These are phyloP conservation scores for Ramalina peruviana DNA, from an alignment of 495 filamentous ascomycete genomes.

Conservation along the genomic window DNA sequence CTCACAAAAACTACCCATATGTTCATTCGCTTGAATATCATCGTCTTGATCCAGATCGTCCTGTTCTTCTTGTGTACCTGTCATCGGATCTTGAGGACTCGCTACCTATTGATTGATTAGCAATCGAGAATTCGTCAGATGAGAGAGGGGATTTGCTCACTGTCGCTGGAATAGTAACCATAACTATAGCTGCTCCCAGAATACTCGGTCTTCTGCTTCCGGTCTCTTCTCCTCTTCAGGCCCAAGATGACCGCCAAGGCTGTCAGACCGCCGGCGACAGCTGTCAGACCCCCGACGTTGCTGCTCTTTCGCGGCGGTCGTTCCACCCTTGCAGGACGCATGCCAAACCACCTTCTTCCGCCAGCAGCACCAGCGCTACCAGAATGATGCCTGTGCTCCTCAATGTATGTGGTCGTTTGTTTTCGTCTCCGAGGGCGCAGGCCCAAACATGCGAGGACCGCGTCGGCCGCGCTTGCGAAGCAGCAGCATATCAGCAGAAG, in stretches of 20 bases:
- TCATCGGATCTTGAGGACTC: slow-evolving; percentile 36
- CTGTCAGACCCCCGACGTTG: slow-evolving; percentile 42
- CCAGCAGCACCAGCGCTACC: slow-evolving; percentile 30
- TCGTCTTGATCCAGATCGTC: slow-evolving; percentile 25
- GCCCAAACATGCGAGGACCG: slow-evolving; percentile 52
- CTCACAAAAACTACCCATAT: background rate
- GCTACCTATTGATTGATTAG: slow-evolving; percentile 28
- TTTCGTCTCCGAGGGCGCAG: slow-evolving; percentile 32
- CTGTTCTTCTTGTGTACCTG: slow-evolving; percentile 23
- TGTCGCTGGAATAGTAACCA: slow-evolving; percentile 28
- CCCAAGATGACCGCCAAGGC: slow-evolving; percentile 60
- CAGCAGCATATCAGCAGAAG: slow-evolving; percentile 66
- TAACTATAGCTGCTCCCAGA: slow-evolving; percentile 34
- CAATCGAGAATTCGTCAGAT: background rate
- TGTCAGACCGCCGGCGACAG: slow-evolving; percentile 44
- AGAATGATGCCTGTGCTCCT: slow-evolving; percentile 50
- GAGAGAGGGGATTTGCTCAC: slow-evolving; percentile 20
- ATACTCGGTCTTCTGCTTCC: slow-evolving; percentile 34
- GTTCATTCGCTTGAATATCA: slow-evolving; percentile 5
- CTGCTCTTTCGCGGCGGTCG: slow-evolving; percentile 35
- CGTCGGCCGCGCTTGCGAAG: slow-evolving; percentile 49
- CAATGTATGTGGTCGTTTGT: slow-evolving; percentile 44
- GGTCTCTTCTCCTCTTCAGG: slow-evolving; percentile 49
- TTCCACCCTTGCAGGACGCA: slow-evolving; percentile 34
- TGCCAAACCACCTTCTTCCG: slow-evolving; percentile 57